Percentiles rank a stretch among this genome's conserved stretches.
Conservation (phyloP, 768 basidiomycete genomes). For the Suillus variegatus region DNA sequence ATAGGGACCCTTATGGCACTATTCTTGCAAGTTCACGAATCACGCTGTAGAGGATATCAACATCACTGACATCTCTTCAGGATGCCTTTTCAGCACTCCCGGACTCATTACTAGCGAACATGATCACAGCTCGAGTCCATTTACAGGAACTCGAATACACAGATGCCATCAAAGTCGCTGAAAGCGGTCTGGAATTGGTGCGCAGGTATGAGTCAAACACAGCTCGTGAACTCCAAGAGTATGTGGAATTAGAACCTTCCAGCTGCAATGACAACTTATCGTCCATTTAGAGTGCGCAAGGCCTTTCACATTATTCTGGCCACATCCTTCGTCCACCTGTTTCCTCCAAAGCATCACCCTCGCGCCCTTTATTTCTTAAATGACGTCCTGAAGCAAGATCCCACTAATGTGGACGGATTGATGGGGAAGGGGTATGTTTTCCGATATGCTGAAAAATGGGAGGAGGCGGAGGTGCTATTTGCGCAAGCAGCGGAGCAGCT, state of each 20-base stretch:
- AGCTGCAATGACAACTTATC: not conserved
- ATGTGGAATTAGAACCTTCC: constrained; percentile 19
- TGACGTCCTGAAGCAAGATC: constrained; percentile 63
- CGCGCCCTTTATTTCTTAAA: constrained; percentile 77
- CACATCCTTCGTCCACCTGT: constrained; percentile 79
- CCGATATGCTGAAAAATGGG: constrained; percentile 65
- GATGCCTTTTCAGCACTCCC: constrained; percentile 51
- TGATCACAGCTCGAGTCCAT: constrained; percentile 68
- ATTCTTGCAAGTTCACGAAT: constrained; percentile 53
- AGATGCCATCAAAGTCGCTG: constrained; percentile 68
- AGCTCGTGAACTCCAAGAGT: constrained; percentile 56
- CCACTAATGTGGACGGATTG: constrained; percentile 63
- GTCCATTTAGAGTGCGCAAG: constrained; percentile 52
- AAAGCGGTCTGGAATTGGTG: constrained; percentile 65
- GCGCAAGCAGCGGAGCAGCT: constrained; percentile 51
- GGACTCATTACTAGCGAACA: constrained; percentile 65
- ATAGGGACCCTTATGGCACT: constrained; percentile 56
- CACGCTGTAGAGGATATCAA: not conserved
- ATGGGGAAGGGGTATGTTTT: constrained; percentile 78
- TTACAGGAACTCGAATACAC: constrained; percentile 70
- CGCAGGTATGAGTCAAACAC: constrained; percentile 54
- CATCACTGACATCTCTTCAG: constrained; percentile 34
- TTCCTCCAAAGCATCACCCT: constrained; percentile 86
- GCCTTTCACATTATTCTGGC: constrained; percentile 74
- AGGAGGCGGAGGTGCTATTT: constrained; percentile 65